Conservation (phyloP, 2,329 filamentous ascomycete genomes). For the Paecilomyces sp. region DNA sequence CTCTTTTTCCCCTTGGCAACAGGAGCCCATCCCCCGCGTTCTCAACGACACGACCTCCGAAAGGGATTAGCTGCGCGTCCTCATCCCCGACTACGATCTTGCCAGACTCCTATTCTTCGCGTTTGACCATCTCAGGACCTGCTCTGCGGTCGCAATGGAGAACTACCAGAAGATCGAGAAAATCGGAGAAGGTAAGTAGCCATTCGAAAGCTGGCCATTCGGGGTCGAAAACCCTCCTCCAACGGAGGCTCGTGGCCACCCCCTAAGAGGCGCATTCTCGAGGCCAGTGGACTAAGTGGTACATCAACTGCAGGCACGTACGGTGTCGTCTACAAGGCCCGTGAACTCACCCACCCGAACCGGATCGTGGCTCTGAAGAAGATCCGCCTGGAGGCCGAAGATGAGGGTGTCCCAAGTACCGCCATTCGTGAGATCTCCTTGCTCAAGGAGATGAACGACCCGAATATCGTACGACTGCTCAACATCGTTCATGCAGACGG, state of each 20-base stretch:
- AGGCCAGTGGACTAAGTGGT: slow-evolving; percentile 1
- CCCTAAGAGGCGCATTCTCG: background rate
- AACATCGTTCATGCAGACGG: slow-evolving; percentile 95
- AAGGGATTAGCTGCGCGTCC: background rate
- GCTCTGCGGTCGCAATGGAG: slow-evolving; percentile 55
- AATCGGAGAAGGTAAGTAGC: slow-evolving; percentile 75
- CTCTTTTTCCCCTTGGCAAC: slow-evolving; percentile 14
- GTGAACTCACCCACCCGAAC: slow-evolving; percentile 71
- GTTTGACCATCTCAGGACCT: background rate
- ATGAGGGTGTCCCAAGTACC: slow-evolving; percentile 86
- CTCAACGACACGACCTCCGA: slow-evolving; percentile 1
- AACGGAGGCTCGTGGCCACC: background rate
- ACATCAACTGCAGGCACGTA: slow-evolving; percentile 62
- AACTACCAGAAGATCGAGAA: slow-evolving; percentile 97
- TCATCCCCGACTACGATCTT: background rate
- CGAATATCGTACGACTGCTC: slow-evolving; percentile 77
- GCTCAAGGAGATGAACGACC: slow-evolving; percentile 89
- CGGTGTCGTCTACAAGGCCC: slow-evolving; percentile 90
- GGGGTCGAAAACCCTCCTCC: background rate
- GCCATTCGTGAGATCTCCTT: slow-evolving; percentile 92
- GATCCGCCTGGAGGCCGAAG: slow-evolving; percentile 89
- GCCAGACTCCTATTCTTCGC: background rate
- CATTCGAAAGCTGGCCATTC: background rate
- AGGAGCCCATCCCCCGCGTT: slow-evolving; percentile 13
- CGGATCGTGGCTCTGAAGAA: slow-evolving; percentile 92